phyloP scores from a whole-genome alignment of 805 yeast genomes.

The Teunomyces cretensis region DNA sequence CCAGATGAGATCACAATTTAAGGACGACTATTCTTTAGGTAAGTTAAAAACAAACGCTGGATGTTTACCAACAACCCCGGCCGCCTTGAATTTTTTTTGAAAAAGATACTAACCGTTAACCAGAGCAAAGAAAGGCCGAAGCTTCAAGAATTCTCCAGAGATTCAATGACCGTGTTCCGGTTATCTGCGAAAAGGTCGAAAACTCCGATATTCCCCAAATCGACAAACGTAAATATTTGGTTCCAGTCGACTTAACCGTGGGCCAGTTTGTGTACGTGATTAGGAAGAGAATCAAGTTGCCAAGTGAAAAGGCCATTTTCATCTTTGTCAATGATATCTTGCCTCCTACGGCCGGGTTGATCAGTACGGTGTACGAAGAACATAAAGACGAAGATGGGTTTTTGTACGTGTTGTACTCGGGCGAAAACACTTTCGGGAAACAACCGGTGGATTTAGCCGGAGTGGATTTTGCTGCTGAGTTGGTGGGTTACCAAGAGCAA shows the following conservation, averaged over 20 bases:
- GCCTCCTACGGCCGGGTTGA: constrained; percentile 97
- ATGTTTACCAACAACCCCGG: too few species aligned
- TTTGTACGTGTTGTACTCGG: constrained; percentile 91
- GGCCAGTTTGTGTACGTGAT: constrained; percentile 98
- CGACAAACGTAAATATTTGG: constrained; percentile 95
- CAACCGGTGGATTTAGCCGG: constrained; percentile 2
- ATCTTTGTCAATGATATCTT: constrained; percentile 94
- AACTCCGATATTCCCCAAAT: constrained; percentile 94
- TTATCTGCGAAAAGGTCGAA: constrained; percentile 95
- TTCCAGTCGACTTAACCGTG: constrained; percentile 92
- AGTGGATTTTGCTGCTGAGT: background rate
- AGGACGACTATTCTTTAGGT: constrained; percentile 95
- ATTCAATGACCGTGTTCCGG: constrained; percentile 92
- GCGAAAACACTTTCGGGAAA: constrained; percentile 94
- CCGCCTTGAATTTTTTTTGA: too few species aligned
- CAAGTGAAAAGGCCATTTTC: constrained; percentile 96
- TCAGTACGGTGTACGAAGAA: constrained; percentile 93
- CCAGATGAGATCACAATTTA: constrained; percentile 84
- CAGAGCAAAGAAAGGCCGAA: constrained; percentile 92
- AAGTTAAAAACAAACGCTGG: constrained; percentile 29
- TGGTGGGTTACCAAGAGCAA: constrained; percentile 1
- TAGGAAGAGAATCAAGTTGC: constrained; percentile 91
- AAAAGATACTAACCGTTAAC: background rate
- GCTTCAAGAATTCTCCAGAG: constrained; percentile 86
- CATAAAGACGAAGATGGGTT: constrained; percentile 98